These are phyloP conservation scores for Leccinellum luteum DNA, from an alignment of 768 basidiomycete genomes.

Conservation along the genomic window DNA sequence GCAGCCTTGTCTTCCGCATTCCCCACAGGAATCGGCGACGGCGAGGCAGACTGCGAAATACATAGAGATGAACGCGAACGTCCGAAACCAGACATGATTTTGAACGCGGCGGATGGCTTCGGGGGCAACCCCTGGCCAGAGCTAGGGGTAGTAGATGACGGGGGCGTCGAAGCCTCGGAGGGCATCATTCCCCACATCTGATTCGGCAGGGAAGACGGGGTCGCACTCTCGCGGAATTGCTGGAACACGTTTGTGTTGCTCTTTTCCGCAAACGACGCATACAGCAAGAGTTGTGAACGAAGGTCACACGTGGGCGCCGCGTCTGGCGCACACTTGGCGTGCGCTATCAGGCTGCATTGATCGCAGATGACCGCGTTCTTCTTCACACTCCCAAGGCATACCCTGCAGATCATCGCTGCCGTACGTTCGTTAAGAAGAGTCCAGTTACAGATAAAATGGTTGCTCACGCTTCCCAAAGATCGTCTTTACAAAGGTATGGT, in stretches of 20 bases:
- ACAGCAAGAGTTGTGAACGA: constrained; percentile 73
- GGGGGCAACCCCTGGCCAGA: constrained; percentile 23
- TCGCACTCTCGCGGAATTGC: constrained; percentile 48
- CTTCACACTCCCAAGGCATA: constrained; percentile 78
- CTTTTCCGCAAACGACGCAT: constrained; percentile 75
- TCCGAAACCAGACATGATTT: constrained; percentile 62
- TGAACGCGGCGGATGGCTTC: constrained; percentile 60
- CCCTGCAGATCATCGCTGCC: constrained; percentile 81
- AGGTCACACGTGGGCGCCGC: constrained; percentile 82
- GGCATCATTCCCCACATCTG: constrained; percentile 40
- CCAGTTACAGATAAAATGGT: background rate
- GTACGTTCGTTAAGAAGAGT: constrained; percentile 8
- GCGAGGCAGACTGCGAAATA: constrained; percentile 22
- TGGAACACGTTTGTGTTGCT: constrained; percentile 57
- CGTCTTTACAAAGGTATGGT: constrained; percentile 88
- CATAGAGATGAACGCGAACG: constrained; percentile 58
- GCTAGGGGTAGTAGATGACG: constrained; percentile 28
- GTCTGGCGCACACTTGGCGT: constrained; percentile 69
- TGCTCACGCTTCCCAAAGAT: constrained; percentile 87
- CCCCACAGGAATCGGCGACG: constrained; percentile 28
- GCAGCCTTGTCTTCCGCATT: constrained; percentile 20
- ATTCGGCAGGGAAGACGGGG: background rate
- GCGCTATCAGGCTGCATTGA: constrained; percentile 86
- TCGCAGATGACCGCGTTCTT: constrained; percentile 86
- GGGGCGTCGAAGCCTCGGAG: constrained; percentile 55